Base-by-base conservation (phyloP, 78 protist genomes). In the Thecamonas trahens region DNA sequence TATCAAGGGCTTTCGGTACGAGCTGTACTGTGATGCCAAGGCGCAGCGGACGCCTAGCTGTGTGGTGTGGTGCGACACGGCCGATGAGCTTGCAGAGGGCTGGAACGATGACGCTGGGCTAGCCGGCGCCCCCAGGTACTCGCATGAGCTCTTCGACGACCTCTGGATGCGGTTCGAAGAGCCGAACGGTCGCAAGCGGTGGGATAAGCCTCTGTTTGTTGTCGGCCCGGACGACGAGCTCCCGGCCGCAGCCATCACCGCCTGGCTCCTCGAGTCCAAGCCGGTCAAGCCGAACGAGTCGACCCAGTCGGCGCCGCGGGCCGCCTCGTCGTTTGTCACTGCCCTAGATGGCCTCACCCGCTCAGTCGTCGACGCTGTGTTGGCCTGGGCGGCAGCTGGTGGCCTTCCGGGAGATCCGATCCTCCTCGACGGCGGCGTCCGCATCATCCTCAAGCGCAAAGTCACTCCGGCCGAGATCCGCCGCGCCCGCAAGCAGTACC, bases 1-100 rank as follows among this genome's bases (percentile, higher is more conserved):
- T 74, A 88, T 88, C 65, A 88, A 88, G 76, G 93, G 93, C 52
- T 83, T 72, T 34, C 75, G 93, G 18, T 88, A 84, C 66, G 89
- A 88, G 50, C 65, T 84, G 8, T 88, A 62, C 63, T 84, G 89
- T 66, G 40, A 58, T 59, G 86, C 89, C n/a, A 55, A 83, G 37
- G 76, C 83, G 26, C 55, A 58, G 55, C 69, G 70, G 24, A 84
- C 88, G 61, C 26, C 78, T 24, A 22, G 67, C 45, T 67, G 86
- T 45, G 26, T 79, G 34, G 84, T 87, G 29, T 18, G 26, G 6
- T 18, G 20, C 4, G 17, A 6, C 49, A 37, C 39, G 22, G 20
- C 74, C 31, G 24, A 13, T n/a, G 42, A 76, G 20, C 54, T 55
- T n/a, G 24, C 69, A 34, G n/a, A n/a, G n/a, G n/a, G n/a, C n/a